These are phyloP conservation scores for Fusarium humuli DNA, from an alignment of 2,329 filamentous ascomycete genomes.

Conservation along the genomic window DNA sequence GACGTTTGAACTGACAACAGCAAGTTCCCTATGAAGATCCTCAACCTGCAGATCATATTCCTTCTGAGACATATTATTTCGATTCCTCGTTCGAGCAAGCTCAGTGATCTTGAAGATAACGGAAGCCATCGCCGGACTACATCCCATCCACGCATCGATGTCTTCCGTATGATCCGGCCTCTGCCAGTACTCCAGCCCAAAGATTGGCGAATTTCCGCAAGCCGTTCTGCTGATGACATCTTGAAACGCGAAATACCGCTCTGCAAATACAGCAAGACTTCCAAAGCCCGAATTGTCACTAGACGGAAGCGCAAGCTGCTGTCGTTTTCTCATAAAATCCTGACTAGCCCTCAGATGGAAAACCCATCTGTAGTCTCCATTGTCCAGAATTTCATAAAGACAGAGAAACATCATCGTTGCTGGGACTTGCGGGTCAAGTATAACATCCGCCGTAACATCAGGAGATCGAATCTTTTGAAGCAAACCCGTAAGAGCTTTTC, in stretches of 20 bases:
- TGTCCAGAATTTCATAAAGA: slow-evolving; percentile 42
- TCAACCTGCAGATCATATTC: slow-evolving; percentile 11
- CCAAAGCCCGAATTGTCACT: not conserved
- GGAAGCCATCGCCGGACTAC: slow-evolving; percentile 59
- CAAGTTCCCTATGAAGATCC: slow-evolving; percentile 21
- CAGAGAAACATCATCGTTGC: slow-evolving; percentile 45
- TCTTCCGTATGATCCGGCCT: slow-evolving; percentile 29
- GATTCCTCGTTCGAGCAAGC: slow-evolving; percentile 52
- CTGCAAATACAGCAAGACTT: slow-evolving; percentile 50
- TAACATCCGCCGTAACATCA: slow-evolving; percentile 24
- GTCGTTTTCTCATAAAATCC: slow-evolving; percentile 57
- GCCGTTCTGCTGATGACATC: slow-evolving; percentile 64
- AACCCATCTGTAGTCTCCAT: slow-evolving; percentile 54
- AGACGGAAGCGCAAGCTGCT: slow-evolving; percentile 40
- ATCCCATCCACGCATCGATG: slow-evolving; percentile 60
- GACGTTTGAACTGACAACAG: not conserved
- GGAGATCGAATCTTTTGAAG: slow-evolving; percentile 24
- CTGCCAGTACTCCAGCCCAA: slow-evolving; percentile 61
- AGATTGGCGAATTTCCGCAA: slow-evolving; percentile 59
- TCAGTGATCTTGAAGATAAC: slow-evolving; percentile 61
- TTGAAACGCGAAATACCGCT: slow-evolving; percentile 63
- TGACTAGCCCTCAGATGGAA: slow-evolving; percentile 61
- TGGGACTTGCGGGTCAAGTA: slow-evolving; percentile 36
- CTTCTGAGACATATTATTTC: not conserved
- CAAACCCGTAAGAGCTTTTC: slow-evolving; percentile 17